Percentiles rank a stretch among this genome's conserved stretches.
phyloP scores from a whole-genome alignment of 164 flowering plant genomes.

The Buxus sempervirens region DNA sequence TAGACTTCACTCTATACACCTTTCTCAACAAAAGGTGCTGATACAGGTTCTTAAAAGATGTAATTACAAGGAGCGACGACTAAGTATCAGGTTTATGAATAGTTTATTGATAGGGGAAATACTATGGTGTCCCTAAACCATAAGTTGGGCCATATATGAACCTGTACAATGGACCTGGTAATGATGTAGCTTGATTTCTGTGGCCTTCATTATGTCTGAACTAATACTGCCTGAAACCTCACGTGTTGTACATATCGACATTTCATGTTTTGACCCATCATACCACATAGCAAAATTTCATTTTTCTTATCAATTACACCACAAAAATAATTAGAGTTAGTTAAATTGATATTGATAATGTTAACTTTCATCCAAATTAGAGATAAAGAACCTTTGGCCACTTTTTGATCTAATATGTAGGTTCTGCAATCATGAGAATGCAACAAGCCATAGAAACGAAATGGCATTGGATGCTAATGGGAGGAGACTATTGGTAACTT shows the following conservation, averaged over 20 bases:
- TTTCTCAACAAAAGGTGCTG: too few species aligned
- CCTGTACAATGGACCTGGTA: not conserved
- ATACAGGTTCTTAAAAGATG: too few species aligned
- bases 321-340: too few species aligned
- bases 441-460: constrained; percentile 52
- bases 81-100: too few species aligned
- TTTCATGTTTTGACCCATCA: too few species aligned
- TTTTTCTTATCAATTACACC: not conserved
- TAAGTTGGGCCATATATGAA: not conserved
- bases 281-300: too few species aligned
- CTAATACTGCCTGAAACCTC: not conserved
- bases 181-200: not conserved
- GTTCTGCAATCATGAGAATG: constrained; percentile 47
- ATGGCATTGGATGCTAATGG: constrained; percentile 82
- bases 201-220: not conserved
- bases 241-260: too few species aligned
- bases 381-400: not conserved
- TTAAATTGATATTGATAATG: not conserved
- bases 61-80: too few species aligned
- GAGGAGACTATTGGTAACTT: constrained; percentile 70
- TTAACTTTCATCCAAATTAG: not conserved
- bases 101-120: not conserved
- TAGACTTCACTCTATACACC: too few species aligned
- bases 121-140: not conserved
- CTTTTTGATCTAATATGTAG: constrained; percentile 26